Evolutionary conservation across 2,329 filamentous ascomycete genomes (phyloP), one percentile per base, ranked within the genome.

Genomic region (Davidsoniella neocaledoniae): DNA sequence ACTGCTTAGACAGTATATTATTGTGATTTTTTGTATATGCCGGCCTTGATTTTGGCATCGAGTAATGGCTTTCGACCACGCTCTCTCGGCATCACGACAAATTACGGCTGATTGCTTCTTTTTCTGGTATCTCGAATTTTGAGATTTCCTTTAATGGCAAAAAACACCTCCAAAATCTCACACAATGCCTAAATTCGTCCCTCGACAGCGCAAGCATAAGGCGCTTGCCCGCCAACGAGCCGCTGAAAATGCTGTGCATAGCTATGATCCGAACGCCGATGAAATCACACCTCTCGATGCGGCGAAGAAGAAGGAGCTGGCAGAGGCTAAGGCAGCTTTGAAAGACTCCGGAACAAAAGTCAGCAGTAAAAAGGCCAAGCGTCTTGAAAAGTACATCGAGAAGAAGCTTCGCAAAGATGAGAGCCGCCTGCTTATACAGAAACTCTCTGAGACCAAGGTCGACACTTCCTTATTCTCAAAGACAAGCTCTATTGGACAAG

Each of bases 401-500:
- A 91, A 76, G 52, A 98, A 98, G 71, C 70, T 98, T 43, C 84
- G 81, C 63, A 95, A 94, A 63, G 91, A 98, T 61, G 90, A 96
- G 63, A 94, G 86, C 59, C 72, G 85, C 25, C 83, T 79, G 51
- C 69, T 98, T 26, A 72, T 96, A 57, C 83, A 84, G 60, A 88
- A 91, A 61, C 72, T 98, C 23, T 84, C 85, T 16, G 72, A 77
- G 54, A 73, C 77, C 49, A 87, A 83, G 59, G 76, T 91, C 56
- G 88, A 96, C 61, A 94, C 86, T 1, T 85, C 76, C 54, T 68
- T 86, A 17, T 81, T 94, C 54, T 73, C 79, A 52, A 94, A 86
- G 62, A 84, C 82, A 48, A 84, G 77, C 56, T 77, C 78, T 51
- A 66, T 96, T 7, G 88, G 88, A 1, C 77, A 81, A 56, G 76